Evolutionary conservation across 208 protist species (phyloP).

Genomic region (Phytomonas sp.): DNA sequence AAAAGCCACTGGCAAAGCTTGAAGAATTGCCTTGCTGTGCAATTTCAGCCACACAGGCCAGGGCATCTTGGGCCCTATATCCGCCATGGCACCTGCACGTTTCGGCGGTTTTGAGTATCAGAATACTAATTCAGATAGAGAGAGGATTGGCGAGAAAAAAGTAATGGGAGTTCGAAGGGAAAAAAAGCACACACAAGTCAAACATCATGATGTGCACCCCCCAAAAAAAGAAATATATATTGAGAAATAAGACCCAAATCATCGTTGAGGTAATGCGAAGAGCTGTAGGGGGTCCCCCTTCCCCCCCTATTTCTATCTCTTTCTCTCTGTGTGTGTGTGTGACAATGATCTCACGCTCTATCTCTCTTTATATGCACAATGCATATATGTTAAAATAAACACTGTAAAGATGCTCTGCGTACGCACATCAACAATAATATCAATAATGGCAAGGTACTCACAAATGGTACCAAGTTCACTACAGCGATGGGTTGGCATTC

Average conservation of each 20-base stretch:
- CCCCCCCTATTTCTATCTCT: neutral
- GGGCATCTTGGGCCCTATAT: conserved; percentile 39
- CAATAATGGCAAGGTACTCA: too few species aligned
- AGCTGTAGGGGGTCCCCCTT: too few species aligned
- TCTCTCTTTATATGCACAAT: too few species aligned
- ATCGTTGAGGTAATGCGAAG: too few species aligned
- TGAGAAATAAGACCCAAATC: too few species aligned
- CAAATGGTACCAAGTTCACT: neutral
- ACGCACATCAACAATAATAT: neutral
- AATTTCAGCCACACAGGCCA: conserved; percentile 50
- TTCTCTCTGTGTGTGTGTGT: neutral
- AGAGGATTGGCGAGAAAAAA: neutral
- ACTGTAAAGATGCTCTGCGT: neutral
- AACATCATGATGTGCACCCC: too few species aligned
- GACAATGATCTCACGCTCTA: too few species aligned
- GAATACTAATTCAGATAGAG: neutral
- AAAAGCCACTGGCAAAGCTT: conserved; percentile 69
- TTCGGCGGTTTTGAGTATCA: neutral
- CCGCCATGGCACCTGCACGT: conserved; percentile 26
- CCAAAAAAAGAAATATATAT: too few species aligned
- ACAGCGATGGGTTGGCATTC: conserved; percentile 1
- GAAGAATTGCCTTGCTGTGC: conserved; percentile 64
- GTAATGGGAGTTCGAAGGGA: too few species aligned
- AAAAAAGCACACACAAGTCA: too few species aligned
- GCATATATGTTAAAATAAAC: too few species aligned